phyloP scores from a whole-genome alignment of 768 basidiomycete species.

The Calvatia gigantea region DNA sequence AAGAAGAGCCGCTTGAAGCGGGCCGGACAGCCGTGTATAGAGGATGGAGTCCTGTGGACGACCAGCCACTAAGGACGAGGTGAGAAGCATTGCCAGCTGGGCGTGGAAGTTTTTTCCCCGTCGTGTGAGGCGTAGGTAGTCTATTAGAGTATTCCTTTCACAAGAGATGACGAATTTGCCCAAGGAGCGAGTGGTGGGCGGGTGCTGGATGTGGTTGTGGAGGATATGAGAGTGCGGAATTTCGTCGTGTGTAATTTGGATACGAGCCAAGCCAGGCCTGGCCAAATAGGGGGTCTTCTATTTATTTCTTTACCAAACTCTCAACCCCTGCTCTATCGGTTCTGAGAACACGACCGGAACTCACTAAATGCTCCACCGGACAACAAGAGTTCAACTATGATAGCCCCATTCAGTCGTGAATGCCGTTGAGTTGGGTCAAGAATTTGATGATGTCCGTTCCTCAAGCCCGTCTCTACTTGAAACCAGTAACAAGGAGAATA shows the following conservation, averaged over 20 bases:
- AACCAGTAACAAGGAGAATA: not conserved
- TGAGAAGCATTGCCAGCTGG: too few relatives aligned
- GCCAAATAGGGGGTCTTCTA: too few relatives aligned
- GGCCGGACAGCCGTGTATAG: too few relatives aligned
- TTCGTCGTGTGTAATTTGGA: not conserved
- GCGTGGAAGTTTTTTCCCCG: not conserved
- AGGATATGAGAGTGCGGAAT: constrained; percentile 3
- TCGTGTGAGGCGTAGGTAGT: not conserved
- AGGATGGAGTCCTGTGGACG: too few relatives aligned
- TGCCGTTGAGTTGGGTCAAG: not conserved
- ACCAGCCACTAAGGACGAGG: too few relatives aligned
- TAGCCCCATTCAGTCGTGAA: not conserved
- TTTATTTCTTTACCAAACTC: not conserved
- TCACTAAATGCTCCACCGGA: constrained; percentile 9
- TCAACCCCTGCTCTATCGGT: not conserved
- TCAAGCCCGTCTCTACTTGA: not conserved
- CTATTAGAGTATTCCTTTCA: not conserved
- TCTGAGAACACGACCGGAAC: not conserved
- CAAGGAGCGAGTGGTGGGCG: not conserved
- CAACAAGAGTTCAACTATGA: not conserved
- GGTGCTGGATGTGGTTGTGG: not conserved
- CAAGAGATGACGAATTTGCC: not conserved
- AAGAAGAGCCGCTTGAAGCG: too few relatives aligned
- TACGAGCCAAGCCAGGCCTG: too few relatives aligned
- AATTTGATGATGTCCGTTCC: not conserved